A percentile compares a stretch with the other conserved stretches of the same genome.
Evolutionary conservation across 1,284 basidiomycete genomes (phyloP).

Genomic region (Rhodotorula sp.): DNA sequence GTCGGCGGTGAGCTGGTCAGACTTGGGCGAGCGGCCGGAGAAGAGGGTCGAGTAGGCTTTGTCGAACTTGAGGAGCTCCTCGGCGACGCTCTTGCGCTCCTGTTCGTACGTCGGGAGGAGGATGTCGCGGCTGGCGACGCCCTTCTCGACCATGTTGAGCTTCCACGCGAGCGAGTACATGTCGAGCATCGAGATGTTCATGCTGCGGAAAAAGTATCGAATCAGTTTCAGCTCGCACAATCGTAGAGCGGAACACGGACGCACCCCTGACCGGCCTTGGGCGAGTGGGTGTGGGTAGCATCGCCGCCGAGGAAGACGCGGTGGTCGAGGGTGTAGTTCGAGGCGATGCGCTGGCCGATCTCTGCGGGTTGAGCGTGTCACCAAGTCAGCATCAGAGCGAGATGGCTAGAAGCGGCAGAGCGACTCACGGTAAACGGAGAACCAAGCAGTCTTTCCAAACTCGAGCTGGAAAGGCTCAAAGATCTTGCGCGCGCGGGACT

Average conservation of each 20-base stretch:
- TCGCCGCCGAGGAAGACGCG: constrained; percentile 51
- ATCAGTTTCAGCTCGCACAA: background rate
- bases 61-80: constrained; percentile 51
- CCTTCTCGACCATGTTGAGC: constrained; percentile 52
- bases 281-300: constrained; percentile 52
- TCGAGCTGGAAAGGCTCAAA: constrained; percentile 50
- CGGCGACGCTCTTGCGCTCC: constrained; percentile 49
- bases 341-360: constrained; percentile 44
- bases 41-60: constrained; percentile 50
- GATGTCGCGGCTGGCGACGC: constrained; percentile 46
- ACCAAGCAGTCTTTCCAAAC: constrained; percentile 50
- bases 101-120: constrained; percentile 51
- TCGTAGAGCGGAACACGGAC: constrained; percentile 2
- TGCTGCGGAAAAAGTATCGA: constrained; percentile 34
- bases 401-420: background rate
- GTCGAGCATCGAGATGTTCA: constrained; percentile 53
- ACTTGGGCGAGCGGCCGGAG: constrained; percentile 41
- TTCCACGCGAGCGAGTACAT: constrained; percentile 51
- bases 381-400: constrained; percentile 15
- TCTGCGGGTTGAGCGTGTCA: background rate
- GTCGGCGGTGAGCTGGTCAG: constrained; percentile 39
- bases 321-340: constrained; percentile 44
- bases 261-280: constrained; percentile 48
- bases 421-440: constrained; percentile 49
- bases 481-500: constrained; percentile 49